Conservation (phyloP, 371 early-diverging fungal genomes). For the Mortierella sp. region DNA sequence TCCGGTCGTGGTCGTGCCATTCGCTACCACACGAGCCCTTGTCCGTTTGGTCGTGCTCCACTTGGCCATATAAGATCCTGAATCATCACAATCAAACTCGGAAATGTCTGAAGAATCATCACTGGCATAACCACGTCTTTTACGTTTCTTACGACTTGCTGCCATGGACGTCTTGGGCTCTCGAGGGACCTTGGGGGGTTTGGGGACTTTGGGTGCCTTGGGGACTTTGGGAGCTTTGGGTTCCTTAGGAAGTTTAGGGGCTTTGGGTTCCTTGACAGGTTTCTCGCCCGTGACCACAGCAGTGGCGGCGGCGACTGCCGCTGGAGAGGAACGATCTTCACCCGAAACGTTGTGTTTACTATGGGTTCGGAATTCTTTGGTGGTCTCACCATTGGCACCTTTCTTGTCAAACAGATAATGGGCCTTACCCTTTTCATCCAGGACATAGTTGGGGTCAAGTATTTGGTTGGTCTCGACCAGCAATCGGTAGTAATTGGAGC, state of each 20-base stretch:
- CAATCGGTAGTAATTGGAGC: constrained; percentile 93
- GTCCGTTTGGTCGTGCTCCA: constrained; percentile 61
- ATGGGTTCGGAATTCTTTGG: constrained; percentile 82
- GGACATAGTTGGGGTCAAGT: constrained; percentile 89
- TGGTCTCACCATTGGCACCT: constrained; percentile 78
- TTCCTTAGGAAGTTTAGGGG: constrained; percentile 34
- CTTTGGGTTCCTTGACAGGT: constrained; percentile 21
- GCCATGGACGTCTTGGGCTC: constrained; percentile 51
- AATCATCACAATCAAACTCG: constrained; percentile 69
- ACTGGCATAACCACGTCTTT: constrained; percentile 58
- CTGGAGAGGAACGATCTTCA: constrained; percentile 36
- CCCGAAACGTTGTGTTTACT: constrained; percentile 56
- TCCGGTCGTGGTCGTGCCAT: constrained; percentile 17
- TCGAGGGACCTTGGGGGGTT: constrained; percentile 25
- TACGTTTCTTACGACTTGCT: constrained; percentile 57
- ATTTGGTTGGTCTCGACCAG: constrained; percentile 87
- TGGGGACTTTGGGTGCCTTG: constrained; percentile 45
- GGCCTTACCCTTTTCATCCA: constrained; percentile 88
- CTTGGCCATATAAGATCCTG: constrained; percentile 70
- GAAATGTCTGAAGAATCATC: constrained; percentile 68
- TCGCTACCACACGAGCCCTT: constrained; percentile 39
- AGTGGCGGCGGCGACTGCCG: constrained; percentile 9
- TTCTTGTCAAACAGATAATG: constrained; percentile 89
- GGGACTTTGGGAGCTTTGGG: constrained; percentile 37
- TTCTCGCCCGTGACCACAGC: neutral